Evolutionary conservation across 164 flowering plant species (phyloP).

Genomic region (Stephania japonica): DNA sequence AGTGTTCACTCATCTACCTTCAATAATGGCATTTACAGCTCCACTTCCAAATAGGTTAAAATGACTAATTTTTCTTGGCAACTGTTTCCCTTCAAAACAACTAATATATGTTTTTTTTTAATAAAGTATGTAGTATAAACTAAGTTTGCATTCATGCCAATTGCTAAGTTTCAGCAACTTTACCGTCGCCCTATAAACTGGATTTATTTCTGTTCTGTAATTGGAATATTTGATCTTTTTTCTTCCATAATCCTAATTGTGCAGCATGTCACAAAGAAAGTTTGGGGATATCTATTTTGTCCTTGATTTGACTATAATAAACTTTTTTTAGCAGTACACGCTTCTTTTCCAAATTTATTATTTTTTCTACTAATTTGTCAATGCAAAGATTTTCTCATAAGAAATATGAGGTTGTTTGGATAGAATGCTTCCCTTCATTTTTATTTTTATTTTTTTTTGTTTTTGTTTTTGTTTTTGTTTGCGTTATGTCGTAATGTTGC

Average conservation of each 20-base stretch:
- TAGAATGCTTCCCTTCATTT: background rate
- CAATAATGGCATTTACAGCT: constrained; percentile 82
- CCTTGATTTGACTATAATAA: background rate
- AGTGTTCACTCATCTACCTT: constrained; percentile 78
- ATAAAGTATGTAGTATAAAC: background rate
- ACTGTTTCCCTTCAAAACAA: background rate
- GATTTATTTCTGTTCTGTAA: background rate
- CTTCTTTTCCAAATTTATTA: too few species aligned
- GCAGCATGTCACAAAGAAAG: background rate
- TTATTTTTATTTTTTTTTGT: too few species aligned
- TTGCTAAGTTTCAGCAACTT: background rate
- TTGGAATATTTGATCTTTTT: background rate
- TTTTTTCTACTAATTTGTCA: background rate
- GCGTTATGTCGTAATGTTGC: too few species aligned
- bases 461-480: too few species aligned
- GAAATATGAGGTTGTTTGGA: background rate
- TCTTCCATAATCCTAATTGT: background rate
- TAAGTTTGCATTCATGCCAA: background rate
- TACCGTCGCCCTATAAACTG: background rate
- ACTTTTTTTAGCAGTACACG: background rate
- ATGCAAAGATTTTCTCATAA: too few species aligned
- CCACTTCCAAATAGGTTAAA: constrained; percentile 88
- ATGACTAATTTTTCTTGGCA: background rate
- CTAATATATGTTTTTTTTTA: background rate
- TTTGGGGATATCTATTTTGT: background rate